Evolutionary conservation across 305 asterid species (phyloP).

Genomic region (Ajuga reptans): DNA sequence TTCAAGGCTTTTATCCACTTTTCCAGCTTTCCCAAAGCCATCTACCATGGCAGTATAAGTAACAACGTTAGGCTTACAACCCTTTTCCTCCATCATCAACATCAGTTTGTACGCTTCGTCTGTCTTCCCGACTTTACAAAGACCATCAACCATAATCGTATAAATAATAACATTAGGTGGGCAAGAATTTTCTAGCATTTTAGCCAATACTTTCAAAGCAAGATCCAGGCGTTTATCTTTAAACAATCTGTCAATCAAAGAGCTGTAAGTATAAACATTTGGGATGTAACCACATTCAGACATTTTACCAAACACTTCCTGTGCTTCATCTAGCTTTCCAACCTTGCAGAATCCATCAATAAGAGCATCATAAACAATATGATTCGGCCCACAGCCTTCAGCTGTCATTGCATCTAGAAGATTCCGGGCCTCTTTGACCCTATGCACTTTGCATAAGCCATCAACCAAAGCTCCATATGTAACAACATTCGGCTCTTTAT

Average conservation of each 20-base stretch:
- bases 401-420: slow-evolving; percentile 61
- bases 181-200: slow-evolving; percentile 75
- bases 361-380: slow-evolving; percentile 73
- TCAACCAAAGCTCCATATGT: slow-evolving; percentile 86
- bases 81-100: slow-evolving; percentile 95
- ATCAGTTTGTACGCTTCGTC: slow-evolving; percentile 78
- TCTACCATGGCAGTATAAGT: slow-evolving; percentile 92
- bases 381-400: slow-evolving; percentile 71
- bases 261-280: slow-evolving; percentile 64
- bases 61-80: slow-evolving; percentile 84
- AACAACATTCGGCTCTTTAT: slow-evolving; percentile 54
- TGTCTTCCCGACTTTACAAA: slow-evolving; percentile 78
- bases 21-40: slow-evolving; percentile 72
- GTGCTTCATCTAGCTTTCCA: slow-evolving; percentile 89
- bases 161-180: slow-evolving; percentile 75
- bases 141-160: slow-evolving; percentile 88
- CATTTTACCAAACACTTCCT: slow-evolving; percentile 68
- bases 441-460: slow-evolving; percentile 86
- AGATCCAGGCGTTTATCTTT: slow-evolving; percentile 87
- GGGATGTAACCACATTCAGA: slow-evolving; percentile 62
- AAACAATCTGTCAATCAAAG: slow-evolving; percentile 70
- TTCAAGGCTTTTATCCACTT: slow-evolving; percentile 59
- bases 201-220: slow-evolving; percentile 67
- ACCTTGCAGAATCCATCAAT: slow-evolving; percentile 90
- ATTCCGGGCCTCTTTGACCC: slow-evolving; percentile 63